Percentiles rank a stretch among this genome's conserved stretches.
Evolutionary conservation across 768 basidiomycete species (phyloP).

Genomic region (Lyophyllum shimeji): DNA sequence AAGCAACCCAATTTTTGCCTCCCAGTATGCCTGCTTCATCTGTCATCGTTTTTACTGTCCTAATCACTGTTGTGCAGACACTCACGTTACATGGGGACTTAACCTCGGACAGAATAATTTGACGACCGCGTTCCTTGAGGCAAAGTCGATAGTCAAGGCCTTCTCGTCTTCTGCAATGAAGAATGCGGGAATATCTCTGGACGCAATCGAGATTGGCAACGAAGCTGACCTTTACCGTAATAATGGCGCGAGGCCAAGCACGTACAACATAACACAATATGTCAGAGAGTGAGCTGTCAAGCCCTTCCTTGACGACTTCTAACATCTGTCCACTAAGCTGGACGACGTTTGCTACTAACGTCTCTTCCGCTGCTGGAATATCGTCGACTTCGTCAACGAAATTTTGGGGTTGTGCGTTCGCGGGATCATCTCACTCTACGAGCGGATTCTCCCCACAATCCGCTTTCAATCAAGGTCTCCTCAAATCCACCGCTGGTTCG

Average conservation of each 20-base stretch:
- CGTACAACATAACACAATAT: constrained; percentile 44
- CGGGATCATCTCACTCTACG: constrained; percentile 44
- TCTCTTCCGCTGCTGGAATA: constrained; percentile 42
- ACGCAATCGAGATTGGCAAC: constrained; percentile 63
- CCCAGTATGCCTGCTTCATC: constrained; percentile 3
- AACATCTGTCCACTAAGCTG: constrained; percentile 36
- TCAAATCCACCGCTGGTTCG: constrained; percentile 44
- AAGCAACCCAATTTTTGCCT: constrained; percentile 20
- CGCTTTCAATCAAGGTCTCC: constrained; percentile 51
- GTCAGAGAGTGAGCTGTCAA: constrained; percentile 42
- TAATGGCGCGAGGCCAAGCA: constrained; percentile 40
- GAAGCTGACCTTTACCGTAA: constrained; percentile 57
- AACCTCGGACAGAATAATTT: constrained; percentile 59
- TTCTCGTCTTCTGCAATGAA: constrained; percentile 43
- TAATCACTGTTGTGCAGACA: constrained; percentile 34
- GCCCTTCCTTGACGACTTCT: background rate
- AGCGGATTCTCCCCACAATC: constrained; percentile 62
- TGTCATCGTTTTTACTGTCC: background rate
- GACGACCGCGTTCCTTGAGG: constrained; percentile 47
- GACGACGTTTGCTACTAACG: constrained; percentile 49
- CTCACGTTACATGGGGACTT: constrained; percentile 65
- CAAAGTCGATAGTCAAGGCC: constrained; percentile 45
- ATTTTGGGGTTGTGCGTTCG: constrained; percentile 51
- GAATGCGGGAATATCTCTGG: constrained; percentile 43
- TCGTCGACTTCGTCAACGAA: constrained; percentile 36